These are phyloP conservation scores for Leccinum truebloodii DNA, from an alignment of 768 basidiomycete species.

Conservation along the genomic window DNA sequence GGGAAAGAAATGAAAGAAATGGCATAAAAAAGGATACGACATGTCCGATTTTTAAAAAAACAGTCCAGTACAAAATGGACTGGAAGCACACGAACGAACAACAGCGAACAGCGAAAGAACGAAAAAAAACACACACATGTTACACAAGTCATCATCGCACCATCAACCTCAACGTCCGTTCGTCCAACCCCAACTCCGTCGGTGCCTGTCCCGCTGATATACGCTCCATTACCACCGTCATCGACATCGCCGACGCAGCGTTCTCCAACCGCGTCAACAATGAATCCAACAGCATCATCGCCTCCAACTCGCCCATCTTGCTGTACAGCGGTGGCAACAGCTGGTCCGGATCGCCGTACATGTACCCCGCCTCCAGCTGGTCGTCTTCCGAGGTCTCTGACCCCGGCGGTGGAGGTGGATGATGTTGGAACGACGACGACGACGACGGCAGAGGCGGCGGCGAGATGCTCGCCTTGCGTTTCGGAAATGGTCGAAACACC, in stretches of 20 bases:
- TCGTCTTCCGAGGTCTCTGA: slow-evolving; percentile 26
- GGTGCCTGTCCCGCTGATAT: slow-evolving; percentile 34
- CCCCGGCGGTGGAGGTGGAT: neutral
- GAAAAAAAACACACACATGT: neutral
- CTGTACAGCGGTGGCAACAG: slow-evolving; percentile 71
- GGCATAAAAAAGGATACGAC: neutral
- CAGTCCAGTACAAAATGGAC: neutral
- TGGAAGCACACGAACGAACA: neutral
- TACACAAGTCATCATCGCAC: slow-evolving; percentile 10
- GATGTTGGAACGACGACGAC: neutral
- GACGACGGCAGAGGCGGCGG: slow-evolving; percentile 5
- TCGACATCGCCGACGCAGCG: slow-evolving; percentile 43
- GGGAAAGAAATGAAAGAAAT: neutral
- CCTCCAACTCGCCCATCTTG: slow-evolving; percentile 68
- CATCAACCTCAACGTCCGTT: slow-evolving; percentile 47
- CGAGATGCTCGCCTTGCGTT: slow-evolving; percentile 34
- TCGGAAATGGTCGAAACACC: slow-evolving; percentile 51
- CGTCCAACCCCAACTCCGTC: slow-evolving; percentile 43
- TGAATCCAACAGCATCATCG: slow-evolving; percentile 75
- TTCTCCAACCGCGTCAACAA: slow-evolving; percentile 78
- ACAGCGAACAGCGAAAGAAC: neutral
- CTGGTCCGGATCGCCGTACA: slow-evolving; percentile 61
- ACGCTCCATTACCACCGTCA: slow-evolving; percentile 12
- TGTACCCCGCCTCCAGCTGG: slow-evolving; percentile 34
- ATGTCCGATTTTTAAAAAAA: too few relatives aligned